Conservation (phyloP, 2,329 filamentous ascomycete species). For the Colletotrichum lupini region DNA sequence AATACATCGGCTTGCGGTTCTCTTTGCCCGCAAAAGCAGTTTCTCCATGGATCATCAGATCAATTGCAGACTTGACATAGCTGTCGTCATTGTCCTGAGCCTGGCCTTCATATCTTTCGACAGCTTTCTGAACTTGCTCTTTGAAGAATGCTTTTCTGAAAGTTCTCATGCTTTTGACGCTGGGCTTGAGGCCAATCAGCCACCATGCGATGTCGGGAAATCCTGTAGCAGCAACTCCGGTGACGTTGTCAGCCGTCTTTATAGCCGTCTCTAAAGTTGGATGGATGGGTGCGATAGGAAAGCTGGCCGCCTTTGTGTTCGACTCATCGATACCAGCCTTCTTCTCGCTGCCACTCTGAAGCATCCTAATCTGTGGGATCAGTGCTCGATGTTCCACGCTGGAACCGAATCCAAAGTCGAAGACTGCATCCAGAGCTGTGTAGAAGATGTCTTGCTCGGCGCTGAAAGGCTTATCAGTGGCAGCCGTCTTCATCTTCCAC, state of each 20-base stretch:
- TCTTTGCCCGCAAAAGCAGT: slow-evolving; percentile 19
- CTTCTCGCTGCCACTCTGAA: background rate
- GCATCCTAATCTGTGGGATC: background rate
- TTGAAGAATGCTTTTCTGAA: background rate
- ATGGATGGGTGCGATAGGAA: background rate
- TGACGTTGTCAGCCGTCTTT: background rate
- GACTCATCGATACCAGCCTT: background rate
- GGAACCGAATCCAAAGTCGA: slow-evolving; percentile 43
- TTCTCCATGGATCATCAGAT: slow-evolving; percentile 28
- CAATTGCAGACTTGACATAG: slow-evolving; percentile 15
- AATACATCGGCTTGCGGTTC: background rate
- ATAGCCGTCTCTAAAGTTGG: background rate
- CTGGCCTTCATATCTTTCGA: background rate
- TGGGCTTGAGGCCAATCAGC: background rate
- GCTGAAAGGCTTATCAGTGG: slow-evolving; percentile 44
- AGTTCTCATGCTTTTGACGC: background rate
- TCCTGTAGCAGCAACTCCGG: background rate
- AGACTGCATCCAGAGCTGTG: slow-evolving; percentile 46
- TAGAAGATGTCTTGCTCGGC: slow-evolving; percentile 44
- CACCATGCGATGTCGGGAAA: background rate
- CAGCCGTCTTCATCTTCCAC: slow-evolving; percentile 46
- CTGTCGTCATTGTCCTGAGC: background rate
- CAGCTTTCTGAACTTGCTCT: background rate
- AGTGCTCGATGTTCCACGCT: background rate
- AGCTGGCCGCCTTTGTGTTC: background rate